phyloP scores from a whole-genome alignment of 495 filamentous ascomycete species.

The Annulohypoxylon bovei region DNA sequence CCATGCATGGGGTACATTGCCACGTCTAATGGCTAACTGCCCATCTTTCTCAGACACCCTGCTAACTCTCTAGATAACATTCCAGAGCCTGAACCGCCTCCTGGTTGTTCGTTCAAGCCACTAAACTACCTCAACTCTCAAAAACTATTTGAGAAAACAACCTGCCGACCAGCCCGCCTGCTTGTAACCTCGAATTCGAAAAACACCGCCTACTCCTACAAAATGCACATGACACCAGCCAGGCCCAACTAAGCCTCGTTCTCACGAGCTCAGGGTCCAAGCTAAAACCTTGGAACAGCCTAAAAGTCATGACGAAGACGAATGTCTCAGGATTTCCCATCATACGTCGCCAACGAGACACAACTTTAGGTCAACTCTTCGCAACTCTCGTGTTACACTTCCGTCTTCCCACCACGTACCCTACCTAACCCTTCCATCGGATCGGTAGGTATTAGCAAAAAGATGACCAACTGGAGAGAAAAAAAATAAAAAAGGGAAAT shows the following conservation, averaged over 20 bases:
- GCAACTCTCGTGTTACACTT: background rate
- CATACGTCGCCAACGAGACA: background rate
- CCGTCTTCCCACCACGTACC: background rate
- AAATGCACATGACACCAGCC: slow-evolving; percentile 17
- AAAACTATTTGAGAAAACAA: background rate
- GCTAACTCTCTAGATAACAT: background rate
- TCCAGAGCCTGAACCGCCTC: background rate
- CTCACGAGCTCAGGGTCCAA: background rate
- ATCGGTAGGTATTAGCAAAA: background rate
- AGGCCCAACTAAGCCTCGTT: slow-evolving; percentile 1
- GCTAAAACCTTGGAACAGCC: slow-evolving; percentile 9
- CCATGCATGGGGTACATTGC: background rate
- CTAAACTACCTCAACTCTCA: background rate
- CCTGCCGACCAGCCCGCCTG: background rate
- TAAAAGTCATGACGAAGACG: slow-evolving; percentile 6
- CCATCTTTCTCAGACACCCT: background rate
- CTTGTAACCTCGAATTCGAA: background rate
- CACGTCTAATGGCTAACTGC: background rate
- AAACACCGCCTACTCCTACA: slow-evolving; percentile 23
- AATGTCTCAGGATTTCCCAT: slow-evolving; percentile 1
- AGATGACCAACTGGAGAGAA: background rate
- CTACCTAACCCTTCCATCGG: background rate
- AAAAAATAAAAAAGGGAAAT: background rate
- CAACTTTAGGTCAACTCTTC: slow-evolving; percentile 12
- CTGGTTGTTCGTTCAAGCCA: background rate